These are phyloP conservation scores for Pythium grandisporangium DNA, from an alignment of 352 stramenopile genomes.

Conservation along the genomic window DNA sequence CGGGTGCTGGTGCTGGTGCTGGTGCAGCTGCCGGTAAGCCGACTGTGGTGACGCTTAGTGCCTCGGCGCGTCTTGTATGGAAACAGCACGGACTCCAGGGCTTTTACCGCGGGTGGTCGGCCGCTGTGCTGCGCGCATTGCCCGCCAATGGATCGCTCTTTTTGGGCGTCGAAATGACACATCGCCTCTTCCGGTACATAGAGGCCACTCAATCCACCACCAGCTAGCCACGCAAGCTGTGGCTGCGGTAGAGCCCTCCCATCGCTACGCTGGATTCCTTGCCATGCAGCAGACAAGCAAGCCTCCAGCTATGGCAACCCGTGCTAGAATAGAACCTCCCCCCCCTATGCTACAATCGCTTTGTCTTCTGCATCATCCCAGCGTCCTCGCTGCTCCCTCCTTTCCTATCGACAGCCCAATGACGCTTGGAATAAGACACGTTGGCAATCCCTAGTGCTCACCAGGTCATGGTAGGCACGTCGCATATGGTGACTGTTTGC, in stretches of 20 bases:
- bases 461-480: no score
- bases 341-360: conserved; percentile 1
- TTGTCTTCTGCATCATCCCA: background rate
- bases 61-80: conserved; percentile 46
- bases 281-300: no score
- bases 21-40: background rate
- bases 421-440: no score
- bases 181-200: conserved; percentile 63
- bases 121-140: conserved; percentile 78
- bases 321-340: no score
- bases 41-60: conserved; percentile 25
- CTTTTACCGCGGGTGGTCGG: conserved; percentile 85
- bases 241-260: no score
- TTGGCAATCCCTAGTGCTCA: no score
- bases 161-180: conserved; percentile 84
- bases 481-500: no score
- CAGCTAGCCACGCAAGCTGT: conserved; percentile 3
- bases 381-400: background rate
- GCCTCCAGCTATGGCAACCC: no score
- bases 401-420: no score
- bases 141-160: conserved; percentile 85
- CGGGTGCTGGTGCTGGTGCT: conserved; percentile 1
- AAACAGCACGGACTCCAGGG: conserved; percentile 54
- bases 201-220: conserved; percentile 18
- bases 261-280: no score